Conservation (phyloP, 306 rosid species). For the Amphicarpaea edgeworthii region DNA sequence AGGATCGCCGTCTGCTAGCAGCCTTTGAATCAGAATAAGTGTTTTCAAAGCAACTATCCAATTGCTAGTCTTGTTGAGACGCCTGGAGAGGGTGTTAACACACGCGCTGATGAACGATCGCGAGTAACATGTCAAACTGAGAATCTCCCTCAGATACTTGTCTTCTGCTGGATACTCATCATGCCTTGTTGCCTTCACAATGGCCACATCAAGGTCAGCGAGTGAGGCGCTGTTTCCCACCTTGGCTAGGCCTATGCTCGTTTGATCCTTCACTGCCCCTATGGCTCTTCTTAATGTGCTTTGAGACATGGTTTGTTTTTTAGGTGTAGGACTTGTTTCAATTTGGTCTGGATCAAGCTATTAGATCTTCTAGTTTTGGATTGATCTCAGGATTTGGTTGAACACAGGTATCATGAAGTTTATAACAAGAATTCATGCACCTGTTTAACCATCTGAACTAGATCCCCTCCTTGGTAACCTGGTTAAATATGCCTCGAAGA, state of each 20-base stretch:
- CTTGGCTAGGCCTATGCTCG: conserved; percentile 89
- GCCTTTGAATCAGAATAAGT: conserved; percentile 70
- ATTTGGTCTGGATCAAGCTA: not conserved
- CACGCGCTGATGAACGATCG: conserved; percentile 65
- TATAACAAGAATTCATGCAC: no score
- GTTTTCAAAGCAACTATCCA: conserved; percentile 90
- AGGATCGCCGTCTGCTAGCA: conserved; percentile 76
- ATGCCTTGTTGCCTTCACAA: conserved; percentile 87
- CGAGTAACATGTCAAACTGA: conserved; percentile 84
- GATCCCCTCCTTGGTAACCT: not conserved
- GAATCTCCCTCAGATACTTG: conserved; percentile 67
- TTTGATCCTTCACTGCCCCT: conserved; percentile 92
- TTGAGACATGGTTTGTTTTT: conserved; percentile 51
- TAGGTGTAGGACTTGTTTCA: not conserved
- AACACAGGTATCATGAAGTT: no score
- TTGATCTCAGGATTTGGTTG: not conserved
- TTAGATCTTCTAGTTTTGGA: conserved; percentile 5
- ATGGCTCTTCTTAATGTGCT: conserved; percentile 76
- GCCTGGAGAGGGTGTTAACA: conserved; percentile 60
- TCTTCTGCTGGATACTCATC: conserved; percentile 83
- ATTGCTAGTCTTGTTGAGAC: conserved; percentile 73
- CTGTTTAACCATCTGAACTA: no score
- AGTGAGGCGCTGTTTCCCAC: conserved; percentile 73
- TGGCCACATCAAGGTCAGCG: conserved; percentile 81
- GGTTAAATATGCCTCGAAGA: conserved; percentile 4